phyloP scores from a whole-genome alignment of 805 yeast species.

The Phaffomyces antillensis region DNA sequence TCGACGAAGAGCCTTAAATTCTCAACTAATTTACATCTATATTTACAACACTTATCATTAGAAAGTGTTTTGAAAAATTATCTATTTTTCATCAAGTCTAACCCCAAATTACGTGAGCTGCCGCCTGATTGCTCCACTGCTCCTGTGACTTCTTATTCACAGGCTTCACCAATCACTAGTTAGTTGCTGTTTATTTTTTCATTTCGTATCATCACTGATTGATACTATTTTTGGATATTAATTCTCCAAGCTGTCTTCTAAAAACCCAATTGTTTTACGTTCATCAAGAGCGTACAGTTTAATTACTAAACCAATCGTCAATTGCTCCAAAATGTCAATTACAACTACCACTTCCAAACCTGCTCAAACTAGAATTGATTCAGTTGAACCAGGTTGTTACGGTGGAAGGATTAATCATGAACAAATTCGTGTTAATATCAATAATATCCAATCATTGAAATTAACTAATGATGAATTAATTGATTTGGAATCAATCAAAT shows the following conservation, averaged over 20 bases:
- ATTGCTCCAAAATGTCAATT: conserved; percentile 13
- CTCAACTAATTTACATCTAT: too few relatives aligned
- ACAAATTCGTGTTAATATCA: too few relatives aligned
- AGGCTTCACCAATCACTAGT: conserved; percentile 2
- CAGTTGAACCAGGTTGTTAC: neutral
- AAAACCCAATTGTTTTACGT: conserved; percentile 16
- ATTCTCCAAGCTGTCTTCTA: conserved; percentile 15
- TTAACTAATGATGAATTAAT: conserved; percentile 1
- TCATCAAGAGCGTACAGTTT: conserved; percentile 17
- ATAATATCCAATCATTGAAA: neutral
- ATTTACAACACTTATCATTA: too few relatives aligned
- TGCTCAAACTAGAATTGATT: conserved; percentile 3
- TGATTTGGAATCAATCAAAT: conserved; percentile 23
- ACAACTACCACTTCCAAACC: conserved; percentile 10
- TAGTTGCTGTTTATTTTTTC: too few relatives aligned
- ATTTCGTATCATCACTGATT: neutral
- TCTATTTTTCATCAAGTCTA: too few relatives aligned
- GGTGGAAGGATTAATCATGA: neutral
- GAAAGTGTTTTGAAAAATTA: too few relatives aligned
- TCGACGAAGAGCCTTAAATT: conserved; percentile 6
- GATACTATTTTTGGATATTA: neutral
- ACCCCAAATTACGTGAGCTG: conserved; percentile 37
- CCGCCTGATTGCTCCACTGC: conserved; percentile 32
- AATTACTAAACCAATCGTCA: neutral
- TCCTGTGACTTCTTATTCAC: conserved; percentile 9